Percentiles rank a stretch among this genome's conserved stretches.
Evolutionary conservation across 1,139 yeast species (phyloP).

Genomic region (Hemisphaericaspora xylofermentans): DNA sequence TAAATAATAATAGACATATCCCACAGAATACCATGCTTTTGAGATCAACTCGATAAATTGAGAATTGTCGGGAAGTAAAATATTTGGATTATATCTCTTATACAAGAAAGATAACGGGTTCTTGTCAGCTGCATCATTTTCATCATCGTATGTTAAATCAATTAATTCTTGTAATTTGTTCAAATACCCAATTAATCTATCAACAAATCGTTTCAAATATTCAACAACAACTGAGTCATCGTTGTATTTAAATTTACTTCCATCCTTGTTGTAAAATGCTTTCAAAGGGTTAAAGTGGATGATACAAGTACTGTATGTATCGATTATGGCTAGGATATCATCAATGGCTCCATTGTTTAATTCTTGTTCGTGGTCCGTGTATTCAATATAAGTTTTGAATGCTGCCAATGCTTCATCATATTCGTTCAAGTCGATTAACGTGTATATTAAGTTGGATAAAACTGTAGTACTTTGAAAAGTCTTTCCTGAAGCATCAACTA

Average conservation of each 20-base stretch:
- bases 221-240: constrained; percentile 23
- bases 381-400: constrained; percentile 36
- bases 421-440: constrained; percentile 36
- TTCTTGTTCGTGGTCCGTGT: constrained; percentile 35
- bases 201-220: constrained; percentile 19
- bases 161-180: constrained; percentile 22
- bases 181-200: constrained; percentile 26
- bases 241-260: constrained; percentile 28
- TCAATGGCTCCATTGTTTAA: constrained; percentile 33
- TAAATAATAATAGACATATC: constrained; percentile 32
- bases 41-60: constrained; percentile 33
- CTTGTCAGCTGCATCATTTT: constrained; percentile 16
- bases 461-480: constrained; percentile 42
- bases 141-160: constrained; percentile 32
- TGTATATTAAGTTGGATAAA: constrained; percentile 32
- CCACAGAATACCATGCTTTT: constrained; percentile 41
- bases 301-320: constrained; percentile 36
- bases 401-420: constrained; percentile 48
- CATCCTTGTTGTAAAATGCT: constrained; percentile 19
- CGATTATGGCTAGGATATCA: constrained; percentile 39
- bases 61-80: constrained; percentile 30
- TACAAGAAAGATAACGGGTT: constrained; percentile 37
- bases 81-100: constrained; percentile 36
- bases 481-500: constrained; percentile 31
- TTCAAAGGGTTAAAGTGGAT: constrained; percentile 38